Conservation (phyloP, 768 basidiomycete species). For the Leccinum boreale region DNA sequence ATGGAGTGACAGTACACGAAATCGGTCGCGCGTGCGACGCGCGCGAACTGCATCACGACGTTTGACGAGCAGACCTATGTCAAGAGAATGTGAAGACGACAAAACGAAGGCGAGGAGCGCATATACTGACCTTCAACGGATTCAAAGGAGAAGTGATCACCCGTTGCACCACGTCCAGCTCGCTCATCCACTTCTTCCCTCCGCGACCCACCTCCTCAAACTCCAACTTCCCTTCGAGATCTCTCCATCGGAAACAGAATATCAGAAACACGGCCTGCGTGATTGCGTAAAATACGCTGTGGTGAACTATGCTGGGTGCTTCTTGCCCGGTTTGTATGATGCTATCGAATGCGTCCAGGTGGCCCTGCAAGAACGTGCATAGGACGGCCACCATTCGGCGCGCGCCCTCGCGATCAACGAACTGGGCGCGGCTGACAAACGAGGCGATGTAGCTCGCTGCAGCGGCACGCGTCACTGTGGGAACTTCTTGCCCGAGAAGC, state of each 20-base stretch:
- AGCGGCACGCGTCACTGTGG: slow-evolving; percentile 81
- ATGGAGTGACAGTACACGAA: slow-evolving; percentile 95
- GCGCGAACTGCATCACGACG: slow-evolving; percentile 93
- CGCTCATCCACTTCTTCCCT: slow-evolving; percentile 78
- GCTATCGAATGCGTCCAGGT: slow-evolving; percentile 69
- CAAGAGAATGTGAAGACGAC: neutral
- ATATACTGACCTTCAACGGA: slow-evolving; percentile 58
- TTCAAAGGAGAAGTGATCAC: slow-evolving; percentile 81
- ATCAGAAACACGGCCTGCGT: slow-evolving; percentile 91
- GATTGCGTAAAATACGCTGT: slow-evolving; percentile 88
- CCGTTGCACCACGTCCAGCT: slow-evolving; percentile 73
- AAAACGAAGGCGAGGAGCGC: neutral
- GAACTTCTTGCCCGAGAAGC: slow-evolving; percentile 54
- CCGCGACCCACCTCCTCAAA: slow-evolving; percentile 51
- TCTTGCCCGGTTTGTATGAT: slow-evolving; percentile 37
- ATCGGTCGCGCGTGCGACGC: slow-evolving; percentile 82
- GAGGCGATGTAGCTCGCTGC: slow-evolving; percentile 92
- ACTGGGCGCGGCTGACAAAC: slow-evolving; percentile 86
- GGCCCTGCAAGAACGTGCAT: slow-evolving; percentile 78
- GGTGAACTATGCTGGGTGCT: slow-evolving; percentile 35
- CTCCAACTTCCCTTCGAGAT: slow-evolving; percentile 53
- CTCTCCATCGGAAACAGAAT: slow-evolving; percentile 97
- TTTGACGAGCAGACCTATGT: slow-evolving; percentile 85
- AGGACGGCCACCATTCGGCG: slow-evolving; percentile 75
- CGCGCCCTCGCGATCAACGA: slow-evolving; percentile 73